Evolutionary conservation across 768 basidiomycete genomes (phyloP).

Genomic region (Scleroderma bovista): DNA sequence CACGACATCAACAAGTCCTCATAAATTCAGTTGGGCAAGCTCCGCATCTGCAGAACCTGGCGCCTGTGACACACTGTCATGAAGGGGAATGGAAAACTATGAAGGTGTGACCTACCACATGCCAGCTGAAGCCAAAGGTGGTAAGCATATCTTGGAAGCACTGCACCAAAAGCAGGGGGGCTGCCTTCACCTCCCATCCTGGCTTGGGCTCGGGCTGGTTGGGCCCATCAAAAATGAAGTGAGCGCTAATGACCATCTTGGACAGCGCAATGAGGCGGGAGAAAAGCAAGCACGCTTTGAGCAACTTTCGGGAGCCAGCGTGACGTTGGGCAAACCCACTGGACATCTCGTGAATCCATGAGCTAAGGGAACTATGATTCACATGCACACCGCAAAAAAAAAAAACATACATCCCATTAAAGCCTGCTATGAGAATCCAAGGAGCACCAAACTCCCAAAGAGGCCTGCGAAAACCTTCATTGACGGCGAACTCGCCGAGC

Average conservation of each 20-base stretch:
- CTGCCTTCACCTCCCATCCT: not conserved
- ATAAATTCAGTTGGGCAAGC: not conserved
- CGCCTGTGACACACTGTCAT: not conserved
- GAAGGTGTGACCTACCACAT: conserved; percentile 18
- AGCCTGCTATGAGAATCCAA: too few species aligned
- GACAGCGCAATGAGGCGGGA: conserved; percentile 36
- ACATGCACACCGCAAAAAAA: too few species aligned
- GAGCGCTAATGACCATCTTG: conserved; percentile 30
- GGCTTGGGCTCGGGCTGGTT: conserved; percentile 38
- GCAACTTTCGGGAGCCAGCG: conserved; percentile 33
- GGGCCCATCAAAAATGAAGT: conserved; percentile 50
- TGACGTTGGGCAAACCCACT: too few species aligned
- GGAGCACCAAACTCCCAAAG: too few species aligned
- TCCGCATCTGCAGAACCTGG: conserved; percentile 3
- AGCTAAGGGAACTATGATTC: too few species aligned
- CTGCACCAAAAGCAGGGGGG: conserved; percentile 4
- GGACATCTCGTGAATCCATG: too few species aligned
- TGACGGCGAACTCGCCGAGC: too few species aligned
- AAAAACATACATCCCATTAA: too few species aligned
- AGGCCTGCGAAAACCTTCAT: too few species aligned
- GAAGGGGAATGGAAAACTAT: not conserved
- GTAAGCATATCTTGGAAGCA: conserved; percentile 29
- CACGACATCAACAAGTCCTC: not conserved
- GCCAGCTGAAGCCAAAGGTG: conserved; percentile 37
- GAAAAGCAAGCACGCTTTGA: conserved; percentile 40